phyloP scores from a whole-genome alignment of 768 basidiomycete genomes.

The Trametes meyenii region DNA sequence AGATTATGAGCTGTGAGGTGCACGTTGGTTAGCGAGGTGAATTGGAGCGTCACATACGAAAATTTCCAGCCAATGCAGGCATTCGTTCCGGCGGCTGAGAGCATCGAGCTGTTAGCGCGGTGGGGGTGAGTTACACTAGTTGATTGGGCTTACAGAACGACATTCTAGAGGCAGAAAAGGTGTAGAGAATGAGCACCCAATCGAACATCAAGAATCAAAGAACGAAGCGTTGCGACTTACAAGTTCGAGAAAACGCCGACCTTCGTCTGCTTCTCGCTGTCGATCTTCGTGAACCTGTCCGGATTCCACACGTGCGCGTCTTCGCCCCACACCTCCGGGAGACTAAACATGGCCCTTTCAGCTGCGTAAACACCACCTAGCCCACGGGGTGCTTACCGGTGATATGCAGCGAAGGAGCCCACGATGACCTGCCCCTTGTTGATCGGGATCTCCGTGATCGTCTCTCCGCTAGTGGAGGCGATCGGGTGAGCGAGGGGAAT shows the following conservation, averaged over 20 bases:
- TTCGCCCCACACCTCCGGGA: slow-evolving; percentile 20
- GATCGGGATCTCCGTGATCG: slow-evolving; percentile 14
- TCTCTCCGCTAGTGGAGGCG: background rate
- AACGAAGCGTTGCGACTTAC: background rate
- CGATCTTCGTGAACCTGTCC: slow-evolving; percentile 8
- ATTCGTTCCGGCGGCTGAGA: slow-evolving; percentile 15
- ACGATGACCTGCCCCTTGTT: slow-evolving; percentile 4
- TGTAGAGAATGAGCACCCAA: background rate
- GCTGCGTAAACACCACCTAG: background rate
- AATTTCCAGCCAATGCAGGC: slow-evolving; percentile 25
- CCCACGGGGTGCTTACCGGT: slow-evolving; percentile 10
- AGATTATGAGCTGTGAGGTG: background rate
- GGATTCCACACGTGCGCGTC: slow-evolving; percentile 23
- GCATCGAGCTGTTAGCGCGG: background rate
- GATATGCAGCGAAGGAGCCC: slow-evolving; percentile 3
- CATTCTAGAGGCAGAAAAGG: slow-evolving; percentile 4
- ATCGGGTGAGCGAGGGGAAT: slow-evolving; percentile 25
- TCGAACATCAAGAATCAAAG: too few species aligned
- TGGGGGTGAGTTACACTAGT: background rate
- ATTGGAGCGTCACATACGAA: slow-evolving; percentile 3
- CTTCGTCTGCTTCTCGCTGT: slow-evolving; percentile 13
- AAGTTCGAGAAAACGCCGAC: slow-evolving; percentile 22
- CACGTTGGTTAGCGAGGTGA: too few species aligned
- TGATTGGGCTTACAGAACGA: slow-evolving; percentile 13
- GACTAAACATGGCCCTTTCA: background rate